phyloP scores from a whole-genome alignment of 192 early-diverging fungal genomes.

The Coemansia sp. region DNA sequence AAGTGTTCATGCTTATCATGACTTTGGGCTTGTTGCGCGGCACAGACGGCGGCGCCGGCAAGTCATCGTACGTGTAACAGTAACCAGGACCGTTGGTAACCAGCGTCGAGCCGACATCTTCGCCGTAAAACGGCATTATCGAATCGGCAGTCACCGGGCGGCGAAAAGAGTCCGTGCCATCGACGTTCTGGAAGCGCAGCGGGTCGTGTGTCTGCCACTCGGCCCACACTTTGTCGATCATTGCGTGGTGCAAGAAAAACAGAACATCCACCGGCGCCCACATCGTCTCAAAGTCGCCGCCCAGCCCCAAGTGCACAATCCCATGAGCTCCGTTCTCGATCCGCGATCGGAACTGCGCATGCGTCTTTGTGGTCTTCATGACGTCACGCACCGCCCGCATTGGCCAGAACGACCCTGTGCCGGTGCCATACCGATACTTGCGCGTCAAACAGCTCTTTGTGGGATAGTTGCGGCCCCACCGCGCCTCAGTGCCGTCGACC shows the following conservation, averaged over 20 bases:
- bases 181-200: conserved; percentile 27
- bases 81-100: conserved; percentile 41
- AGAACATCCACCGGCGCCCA: conserved; percentile 58
- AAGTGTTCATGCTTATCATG: conserved; percentile 10
- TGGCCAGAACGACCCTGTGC: conserved; percentile 49
- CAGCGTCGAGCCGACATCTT: conserved; percentile 35
- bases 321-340: conserved; percentile 58
- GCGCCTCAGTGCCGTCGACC: conserved; percentile 54
- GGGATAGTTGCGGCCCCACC: conserved; percentile 55
- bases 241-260: conserved; percentile 70
- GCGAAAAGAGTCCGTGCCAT: conserved; percentile 36
- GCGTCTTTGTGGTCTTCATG: conserved; percentile 33
- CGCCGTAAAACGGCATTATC: conserved; percentile 49
- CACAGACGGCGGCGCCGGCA: conserved; percentile 34
- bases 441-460: conserved; percentile 48
- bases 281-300: conserved; percentile 58
- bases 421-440: conserved; percentile 40
- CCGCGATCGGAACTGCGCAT: conserved; percentile 54
- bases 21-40: conserved; percentile 19
- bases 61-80: conserved; percentile 55
- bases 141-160: conserved; percentile 32
- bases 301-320: conserved; percentile 52
- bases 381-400: conserved; percentile 50
- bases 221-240: conserved; percentile 64
- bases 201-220: conserved; percentile 57